Conservation (phyloP, 2,329 filamentous ascomycete species). For the Dactylella cylindrospora region DNA sequence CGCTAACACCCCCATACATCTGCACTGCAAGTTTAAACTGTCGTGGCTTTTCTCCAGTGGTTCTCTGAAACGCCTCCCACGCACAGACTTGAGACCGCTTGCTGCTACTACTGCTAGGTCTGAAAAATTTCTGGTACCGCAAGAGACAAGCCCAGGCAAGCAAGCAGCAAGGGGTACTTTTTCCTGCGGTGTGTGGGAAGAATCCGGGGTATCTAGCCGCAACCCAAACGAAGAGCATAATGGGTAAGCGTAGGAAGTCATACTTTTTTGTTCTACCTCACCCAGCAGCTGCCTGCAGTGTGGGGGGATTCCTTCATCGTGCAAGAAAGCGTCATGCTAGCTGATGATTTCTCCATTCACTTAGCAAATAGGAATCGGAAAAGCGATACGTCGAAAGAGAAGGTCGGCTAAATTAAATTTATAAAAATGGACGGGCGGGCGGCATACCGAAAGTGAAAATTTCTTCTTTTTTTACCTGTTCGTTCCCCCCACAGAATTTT, state of each 20-base stretch:
- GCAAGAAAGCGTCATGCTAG: no score
- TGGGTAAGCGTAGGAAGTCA: no score
- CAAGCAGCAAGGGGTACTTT: neutral
- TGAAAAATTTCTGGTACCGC: no score
- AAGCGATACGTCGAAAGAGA: slow-evolving; percentile 7
- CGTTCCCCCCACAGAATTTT: slow-evolving; percentile 5
- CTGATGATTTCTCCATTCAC: slow-evolving; percentile 15
- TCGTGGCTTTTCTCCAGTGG: slow-evolving; percentile 36
- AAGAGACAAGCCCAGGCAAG: no score
- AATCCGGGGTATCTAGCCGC: slow-evolving; percentile 30
- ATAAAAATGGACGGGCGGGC: neutral
- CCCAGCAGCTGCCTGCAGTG: no score
- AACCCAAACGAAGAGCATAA: slow-evolving; percentile 11
- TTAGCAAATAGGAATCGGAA: slow-evolving; percentile 24
- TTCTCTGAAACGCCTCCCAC: slow-evolving; percentile 10
- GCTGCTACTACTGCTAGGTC: neutral
- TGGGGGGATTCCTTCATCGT: no score
- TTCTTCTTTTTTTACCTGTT: no score
- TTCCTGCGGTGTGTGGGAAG: slow-evolving; percentile 1
- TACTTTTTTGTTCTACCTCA: no score
- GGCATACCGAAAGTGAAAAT: no score
- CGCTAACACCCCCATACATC: slow-evolving; percentile 11
- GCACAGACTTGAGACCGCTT: slow-evolving; percentile 1
- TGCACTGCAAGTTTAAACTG: neutral
- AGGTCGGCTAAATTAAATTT: no score